Base-by-base conservation (phyloP, 192 early-diverging fungal genomes). In the Gaertneriomyces semiglobifer region DNA sequence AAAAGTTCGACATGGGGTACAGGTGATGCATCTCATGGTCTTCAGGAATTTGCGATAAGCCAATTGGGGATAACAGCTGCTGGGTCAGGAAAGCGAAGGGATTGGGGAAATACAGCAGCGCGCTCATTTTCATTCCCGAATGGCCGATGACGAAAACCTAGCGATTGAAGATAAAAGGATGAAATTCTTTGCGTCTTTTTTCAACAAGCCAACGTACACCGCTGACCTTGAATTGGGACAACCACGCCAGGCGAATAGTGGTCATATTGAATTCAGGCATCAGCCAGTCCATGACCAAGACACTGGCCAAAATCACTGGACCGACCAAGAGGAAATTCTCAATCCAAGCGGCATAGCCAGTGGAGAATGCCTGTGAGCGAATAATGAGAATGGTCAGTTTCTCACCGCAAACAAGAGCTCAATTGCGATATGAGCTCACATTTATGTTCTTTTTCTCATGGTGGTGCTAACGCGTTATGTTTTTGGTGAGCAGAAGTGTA, bases 1-100 rank as follows among this genome's bases (percentile, higher is more conserved):
- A 52, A 52, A 52, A 52, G 50, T 52, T 52, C 5, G n/a, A 52
- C 50, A 52, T 52, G n/a, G 50, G 50, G 50, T 52, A 52, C 6
- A 52, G 20, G 20, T 52, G 50, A 20, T 52, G 50, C 50, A 52
- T 52, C 50, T 52, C 50, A 6, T 52, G 50, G 50, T 52, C 50
- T 52, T 52, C 50, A 18, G 50, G 50, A 52, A 52, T 52, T 20
- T 52, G 50, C 50, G 50, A 52, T 6, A 52, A 20, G 20, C 50
- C 50, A n/a, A 52, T 6, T 18, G 50, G 50, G 20, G n/a, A 18
- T 20, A 52, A 6, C 5, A 52, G n/a, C 20, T 52, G 50, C 50
- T 52, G 50, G 2, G 25, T 2, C 20, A 52, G 50, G n/a, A n/a
- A 52, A 4, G 50, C 50, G 20, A 52, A 52, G 3, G 50, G 50